Base-by-base conservation (phyloP, 2,329 filamentous ascomycete genomes). In the Penicillium brevicompactum region DNA sequence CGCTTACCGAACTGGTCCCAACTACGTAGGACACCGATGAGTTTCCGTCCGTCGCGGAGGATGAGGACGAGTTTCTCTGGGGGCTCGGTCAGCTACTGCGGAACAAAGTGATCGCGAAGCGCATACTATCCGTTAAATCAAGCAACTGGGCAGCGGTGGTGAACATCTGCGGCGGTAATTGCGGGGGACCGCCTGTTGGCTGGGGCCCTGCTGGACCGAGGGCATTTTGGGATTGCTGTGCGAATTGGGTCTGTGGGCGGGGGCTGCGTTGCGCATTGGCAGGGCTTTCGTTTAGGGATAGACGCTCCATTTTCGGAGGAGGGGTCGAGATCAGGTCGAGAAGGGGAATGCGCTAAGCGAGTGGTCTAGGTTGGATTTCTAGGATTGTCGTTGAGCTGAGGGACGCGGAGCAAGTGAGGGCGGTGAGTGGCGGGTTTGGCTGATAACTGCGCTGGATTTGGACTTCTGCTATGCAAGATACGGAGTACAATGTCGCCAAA, bases 1-100 rank as follows among this genome's bases (percentile, higher is more conserved):
- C 49, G 51, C 81, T 68, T 87, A 96, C 92, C 93, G 70, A 96
- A 97, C 76, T 99, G 94, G 76, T 99, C 94, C 91, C 94, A 99
- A 66, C 91, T 96, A 69, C 94, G 84, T 64, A 99, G 78, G 45
- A 97, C 90, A 30, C 94, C 94, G 64, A 96, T 90, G 64, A 97
- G 81, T 78, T 97, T 97, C 67, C 93, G 86, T 58, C 95, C 94
- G 72, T 99, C 94, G 65, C 94, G 89, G 52, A 99, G 83, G 45
- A 92, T 87, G 53, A 97, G 84, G 77, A 97, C 87, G 56, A 99
- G 86, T 79, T 99, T 99, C 80, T 99, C 94, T 97, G 74, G 60
- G 60, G 18, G n/a, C 44, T 14, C 34, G 9, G 40, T 58, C 49
- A 55, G 50, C 14, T 14, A 18, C 7, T 24, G 11, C 6, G 16